Conservation (phyloP, 1,284 basidiomycete species). For the Ganoderma lingzhi region DNA sequence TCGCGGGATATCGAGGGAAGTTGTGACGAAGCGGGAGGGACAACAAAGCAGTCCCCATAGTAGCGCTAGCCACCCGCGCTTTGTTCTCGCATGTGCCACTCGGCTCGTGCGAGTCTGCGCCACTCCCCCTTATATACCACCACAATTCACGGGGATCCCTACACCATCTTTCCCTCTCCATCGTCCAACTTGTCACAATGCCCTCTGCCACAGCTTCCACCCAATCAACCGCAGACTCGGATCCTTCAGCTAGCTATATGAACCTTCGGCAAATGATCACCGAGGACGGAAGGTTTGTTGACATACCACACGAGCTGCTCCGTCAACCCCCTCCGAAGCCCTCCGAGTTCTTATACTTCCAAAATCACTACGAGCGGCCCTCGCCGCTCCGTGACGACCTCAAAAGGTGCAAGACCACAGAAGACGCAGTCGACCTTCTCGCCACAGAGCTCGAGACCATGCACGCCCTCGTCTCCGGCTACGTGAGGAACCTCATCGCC, state of each 20-base stretch:
- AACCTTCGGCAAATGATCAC: slow-evolving; percentile 19
- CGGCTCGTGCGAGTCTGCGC: background rate
- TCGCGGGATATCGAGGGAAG: too few species aligned
- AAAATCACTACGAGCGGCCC: slow-evolving; percentile 19
- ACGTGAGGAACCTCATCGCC: slow-evolving; percentile 8
- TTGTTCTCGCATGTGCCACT: slow-evolving; percentile 11
- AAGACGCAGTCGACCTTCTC: slow-evolving; percentile 26
- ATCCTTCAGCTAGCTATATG: background rate
- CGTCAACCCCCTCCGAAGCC: slow-evolving; percentile 20
- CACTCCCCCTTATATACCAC: background rate
- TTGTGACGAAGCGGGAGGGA: background rate
- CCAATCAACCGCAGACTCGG: background rate
- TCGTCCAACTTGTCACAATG: slow-evolving; percentile 7
- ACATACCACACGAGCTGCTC: slow-evolving; percentile 24
- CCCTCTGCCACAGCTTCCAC: background rate
- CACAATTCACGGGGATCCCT: slow-evolving; percentile 2
- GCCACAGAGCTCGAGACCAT: slow-evolving; percentile 28
- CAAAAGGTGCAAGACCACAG: slow-evolving; percentile 17
- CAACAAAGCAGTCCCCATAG: too few species aligned
- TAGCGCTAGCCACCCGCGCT: slow-evolving; percentile 2
- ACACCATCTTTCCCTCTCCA: slow-evolving; percentile 1
- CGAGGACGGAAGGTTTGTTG: slow-evolving; percentile 24
- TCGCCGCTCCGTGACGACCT: slow-evolving; percentile 14
- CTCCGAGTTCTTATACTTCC: slow-evolving; percentile 27
- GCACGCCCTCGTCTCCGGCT: slow-evolving; percentile 25